Conservation (phyloP, 2,329 filamentous ascomycete genomes). For the Calonectria hongkongensis region DNA sequence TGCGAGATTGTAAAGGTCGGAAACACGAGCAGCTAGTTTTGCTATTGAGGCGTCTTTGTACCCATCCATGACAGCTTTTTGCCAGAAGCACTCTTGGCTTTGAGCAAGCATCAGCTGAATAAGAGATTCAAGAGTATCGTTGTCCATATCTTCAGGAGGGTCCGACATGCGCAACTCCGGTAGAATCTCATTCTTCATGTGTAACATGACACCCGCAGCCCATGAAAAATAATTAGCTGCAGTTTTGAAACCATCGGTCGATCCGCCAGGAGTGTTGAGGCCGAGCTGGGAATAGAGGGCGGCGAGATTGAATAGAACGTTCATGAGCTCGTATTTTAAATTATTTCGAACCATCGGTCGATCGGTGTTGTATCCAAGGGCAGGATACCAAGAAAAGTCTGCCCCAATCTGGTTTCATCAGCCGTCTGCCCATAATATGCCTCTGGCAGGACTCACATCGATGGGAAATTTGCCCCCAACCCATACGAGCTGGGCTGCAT, state of each 20-base stretch:
- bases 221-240: conserved; percentile 94
- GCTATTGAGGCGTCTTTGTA: conserved; percentile 95
- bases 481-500: conserved; percentile 95
- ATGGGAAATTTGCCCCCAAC: conserved; percentile 96
- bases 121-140: conserved; percentile 87
- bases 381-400: conserved; percentile 97
- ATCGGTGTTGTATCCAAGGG: conserved; percentile 91
- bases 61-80: conserved; percentile 94
- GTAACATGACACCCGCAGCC: conserved; percentile 87
- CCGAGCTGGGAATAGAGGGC: conserved; percentile 96
- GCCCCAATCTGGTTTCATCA: conserved; percentile 82
- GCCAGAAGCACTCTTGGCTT: conserved; percentile 98
- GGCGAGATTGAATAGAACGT: conserved; percentile 94
- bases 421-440: background rate
- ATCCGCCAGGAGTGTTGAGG: conserved; percentile 84
- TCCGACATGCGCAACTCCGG: conserved; percentile 87
- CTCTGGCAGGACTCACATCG: conserved; percentile 74
- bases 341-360: conserved; percentile 81
- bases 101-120: conserved; percentile 91
- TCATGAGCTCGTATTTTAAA: conserved; percentile 89
- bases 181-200: conserved; percentile 85
- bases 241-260: conserved; percentile 87
- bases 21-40: conserved; percentile 91
- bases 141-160: conserved; percentile 97
- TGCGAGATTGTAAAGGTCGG: conserved; percentile 90